Evolutionary conservation across 495 filamentous ascomycete genomes (phyloP), one percentile per base, ranked within the genome.

Genomic region (Lentithecium fluviatile): DNA sequence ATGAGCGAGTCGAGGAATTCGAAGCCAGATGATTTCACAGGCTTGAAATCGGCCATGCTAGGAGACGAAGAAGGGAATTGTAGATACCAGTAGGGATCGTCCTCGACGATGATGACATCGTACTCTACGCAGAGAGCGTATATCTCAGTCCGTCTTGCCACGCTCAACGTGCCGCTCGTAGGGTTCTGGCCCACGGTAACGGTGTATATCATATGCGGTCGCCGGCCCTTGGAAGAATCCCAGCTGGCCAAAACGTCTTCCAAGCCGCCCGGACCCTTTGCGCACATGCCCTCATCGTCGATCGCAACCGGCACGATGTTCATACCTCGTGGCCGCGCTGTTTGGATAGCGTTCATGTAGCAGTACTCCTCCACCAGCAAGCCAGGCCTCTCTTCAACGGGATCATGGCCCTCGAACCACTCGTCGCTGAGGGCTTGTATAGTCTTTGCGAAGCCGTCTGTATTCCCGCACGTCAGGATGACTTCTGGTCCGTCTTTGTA

Each of bases 31-130:
- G 87, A 87, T 54, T 79, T 83, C 34, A 62, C 53, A 15, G 65
- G 67, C 37, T 48, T 56, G 43, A 60, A 61, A 43, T 68, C 53
- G 49, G 52, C 45, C 32, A 54, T 61, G 58, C 72, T 53, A 52
- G 55, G 58, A 40, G 21, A 68, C 40, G 45, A 56, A 46, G 20
- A 89, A 1, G 89, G 89, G 65, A 82, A 96, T 68, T 96, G 93
- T 12, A 97, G 80, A 69, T 94, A 93, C 89, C 91, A 97, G 75
- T 97, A 97, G 2, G 93, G 93, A 56, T 95, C 91, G 69, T 97
- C 93, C 74, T 97, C 93, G 64, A 95, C 76, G 60, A 97, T 96
- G 67, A 96, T 83, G 57, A 97, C 84, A 72, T 97, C 91, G 73
- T 90, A 94, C 66, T 83, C 83, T 64, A 82, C 82, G 76, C 90